Evolutionary conservation across 169 alveolate species (phyloP).

Genomic region (Cryptosporidium felis): DNA sequence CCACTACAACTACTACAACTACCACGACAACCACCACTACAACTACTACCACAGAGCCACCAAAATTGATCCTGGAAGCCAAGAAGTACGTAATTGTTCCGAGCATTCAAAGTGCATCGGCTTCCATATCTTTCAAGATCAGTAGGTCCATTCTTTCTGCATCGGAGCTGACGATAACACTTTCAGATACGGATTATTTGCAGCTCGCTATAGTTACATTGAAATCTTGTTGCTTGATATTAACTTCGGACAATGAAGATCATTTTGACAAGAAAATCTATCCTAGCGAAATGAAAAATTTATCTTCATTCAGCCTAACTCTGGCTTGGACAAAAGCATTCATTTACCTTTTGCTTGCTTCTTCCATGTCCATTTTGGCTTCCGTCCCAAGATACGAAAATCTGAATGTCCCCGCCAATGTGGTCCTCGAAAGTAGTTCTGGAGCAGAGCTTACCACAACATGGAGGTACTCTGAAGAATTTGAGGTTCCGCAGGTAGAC

Average conservation of each 20-base stretch:
- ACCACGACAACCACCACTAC: conserved; percentile 62
- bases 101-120: conserved; percentile 53
- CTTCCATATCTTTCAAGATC: conserved; percentile 33
- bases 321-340: conserved; percentile 63
- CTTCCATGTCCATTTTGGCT: conserved; percentile 35
- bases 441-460: conserved; percentile 45
- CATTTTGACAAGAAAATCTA: conserved; percentile 11
- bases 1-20: conserved; percentile 48
- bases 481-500: neutral
- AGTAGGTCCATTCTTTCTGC: neutral
- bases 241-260: conserved; percentile 14
- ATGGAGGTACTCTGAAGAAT: conserved; percentile 39
- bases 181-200: neutral
- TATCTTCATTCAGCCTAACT: neutral
- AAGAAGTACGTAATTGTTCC: conserved; percentile 48
- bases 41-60: conserved; percentile 47
- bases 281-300: conserved; percentile 3
- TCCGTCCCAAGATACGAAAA: conserved; percentile 21
- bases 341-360: conserved; percentile 12
- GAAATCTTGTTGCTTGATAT: conserved; percentile 33
- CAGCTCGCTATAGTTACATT: neutral
- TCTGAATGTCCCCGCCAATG: conserved; percentile 1
- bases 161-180: neutral
- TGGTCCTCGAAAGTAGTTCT: neutral
- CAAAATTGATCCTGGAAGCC: conserved; percentile 1